phyloP scores from a whole-genome alignment of 257 asterid species.

The Solanum peruvianum region DNA sequence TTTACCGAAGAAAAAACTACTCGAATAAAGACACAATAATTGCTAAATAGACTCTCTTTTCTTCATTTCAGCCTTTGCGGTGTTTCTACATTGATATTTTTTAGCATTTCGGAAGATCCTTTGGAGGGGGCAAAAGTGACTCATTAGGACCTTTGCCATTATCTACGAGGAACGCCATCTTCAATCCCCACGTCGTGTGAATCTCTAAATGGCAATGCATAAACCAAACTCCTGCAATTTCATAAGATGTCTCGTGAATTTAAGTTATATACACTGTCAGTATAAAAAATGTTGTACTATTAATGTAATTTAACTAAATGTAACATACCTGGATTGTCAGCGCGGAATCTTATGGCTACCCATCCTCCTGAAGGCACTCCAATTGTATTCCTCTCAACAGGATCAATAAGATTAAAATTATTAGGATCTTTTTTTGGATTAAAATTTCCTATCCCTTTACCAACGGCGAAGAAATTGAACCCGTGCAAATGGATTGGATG shows the following conservation, averaged over 20 bases:
- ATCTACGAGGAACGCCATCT: constrained; percentile 91
- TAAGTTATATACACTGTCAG: background rate
- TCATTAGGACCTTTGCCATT: constrained; percentile 71
- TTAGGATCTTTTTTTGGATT: constrained; percentile 35
- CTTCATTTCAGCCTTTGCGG: background rate
- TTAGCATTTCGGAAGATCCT: constrained; percentile 69
- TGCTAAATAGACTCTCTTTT: background rate
- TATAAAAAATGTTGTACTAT: background rate
- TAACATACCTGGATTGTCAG: constrained; percentile 54
- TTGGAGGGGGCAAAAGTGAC: constrained; percentile 76
- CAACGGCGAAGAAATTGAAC: constrained; percentile 50
- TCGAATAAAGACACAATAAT: background rate
- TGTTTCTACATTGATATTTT: background rate
- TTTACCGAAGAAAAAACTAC: background rate
- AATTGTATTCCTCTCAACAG: constrained; percentile 59
- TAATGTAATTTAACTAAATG: background rate
- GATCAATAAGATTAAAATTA: constrained; percentile 46
- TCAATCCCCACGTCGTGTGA: constrained; percentile 90
- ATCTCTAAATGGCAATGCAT: constrained; percentile 94
- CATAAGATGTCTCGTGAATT: background rate
- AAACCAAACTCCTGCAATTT: constrained; percentile 70
- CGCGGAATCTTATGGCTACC: constrained; percentile 52
- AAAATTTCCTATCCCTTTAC: constrained; percentile 44
- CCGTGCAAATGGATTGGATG: constrained; percentile 62
- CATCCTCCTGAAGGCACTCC: constrained; percentile 66